Conservation (phyloP, 2,329 filamentous ascomycete species). For the Neonectria magnoliae region DNA sequence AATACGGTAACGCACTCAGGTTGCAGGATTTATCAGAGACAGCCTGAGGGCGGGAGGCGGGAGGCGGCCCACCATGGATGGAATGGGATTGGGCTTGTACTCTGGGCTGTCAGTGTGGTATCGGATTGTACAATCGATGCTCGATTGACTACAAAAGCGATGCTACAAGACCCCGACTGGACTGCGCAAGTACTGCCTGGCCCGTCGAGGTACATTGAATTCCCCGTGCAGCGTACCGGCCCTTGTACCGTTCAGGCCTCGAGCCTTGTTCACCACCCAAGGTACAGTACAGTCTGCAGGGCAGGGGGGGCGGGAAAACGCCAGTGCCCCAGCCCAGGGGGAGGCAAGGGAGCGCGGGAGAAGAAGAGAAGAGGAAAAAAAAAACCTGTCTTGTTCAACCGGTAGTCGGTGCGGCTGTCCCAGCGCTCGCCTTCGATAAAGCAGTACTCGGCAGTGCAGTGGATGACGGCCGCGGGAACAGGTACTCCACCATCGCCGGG, state of each 20-base stretch:
- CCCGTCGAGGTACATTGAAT: neutral
- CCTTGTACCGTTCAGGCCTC: neutral
- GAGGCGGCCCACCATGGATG: slow-evolving; percentile 4
- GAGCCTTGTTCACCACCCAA: neutral
- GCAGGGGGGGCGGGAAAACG: slow-evolving; percentile 6
- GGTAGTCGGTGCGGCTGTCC: slow-evolving; percentile 21
- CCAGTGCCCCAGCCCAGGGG: slow-evolving; percentile 4
- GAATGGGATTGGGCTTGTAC: slow-evolving; percentile 3
- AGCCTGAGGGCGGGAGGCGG: slow-evolving; percentile 33
- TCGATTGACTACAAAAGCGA: neutral
- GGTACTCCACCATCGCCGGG: slow-evolving; percentile 33
- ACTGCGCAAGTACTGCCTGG: neutral
- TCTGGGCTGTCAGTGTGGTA: neutral
- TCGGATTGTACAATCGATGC: neutral
- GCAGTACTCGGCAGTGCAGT: slow-evolving; percentile 26
- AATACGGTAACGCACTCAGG: slow-evolving; percentile 39
- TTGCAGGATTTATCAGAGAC: slow-evolving; percentile 33
- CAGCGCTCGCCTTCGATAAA: slow-evolving; percentile 16
- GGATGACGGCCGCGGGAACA: slow-evolving; percentile 5
- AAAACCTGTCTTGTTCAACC: slow-evolving; percentile 1
- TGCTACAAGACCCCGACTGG: neutral
- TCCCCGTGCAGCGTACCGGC: neutral
- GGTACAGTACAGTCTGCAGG: neutral
- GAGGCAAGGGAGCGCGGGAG: neutral
- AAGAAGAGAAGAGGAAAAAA: neutral